Percentiles rank a stretch among this genome's conserved stretches.
These are phyloP conservation scores for Datura wrightii DNA, from an alignment of 257 asterid genomes.

Conservation along the genomic window DNA sequence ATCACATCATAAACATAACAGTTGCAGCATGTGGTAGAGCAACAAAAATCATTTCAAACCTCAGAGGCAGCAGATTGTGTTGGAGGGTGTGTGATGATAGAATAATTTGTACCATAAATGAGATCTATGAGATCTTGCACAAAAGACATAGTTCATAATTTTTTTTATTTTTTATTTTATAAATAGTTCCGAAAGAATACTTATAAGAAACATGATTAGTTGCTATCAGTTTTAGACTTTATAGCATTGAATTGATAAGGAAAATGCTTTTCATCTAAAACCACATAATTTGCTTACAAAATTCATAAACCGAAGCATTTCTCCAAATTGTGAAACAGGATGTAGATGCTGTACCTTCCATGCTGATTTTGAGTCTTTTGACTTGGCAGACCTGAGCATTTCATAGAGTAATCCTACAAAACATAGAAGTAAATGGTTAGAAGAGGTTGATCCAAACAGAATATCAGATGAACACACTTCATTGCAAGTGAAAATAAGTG, in stretches of 20 bases:
- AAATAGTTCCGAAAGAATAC: constrained; percentile 12
- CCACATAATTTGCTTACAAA: constrained; percentile 8
- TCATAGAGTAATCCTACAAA: constrained; percentile 82
- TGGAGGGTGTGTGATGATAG: background rate
- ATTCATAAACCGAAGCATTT: background rate
- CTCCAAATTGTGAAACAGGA: background rate
- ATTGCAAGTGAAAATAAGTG: background rate
- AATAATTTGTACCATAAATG: background rate
- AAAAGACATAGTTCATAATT: background rate
- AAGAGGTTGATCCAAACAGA: constrained; percentile 10
- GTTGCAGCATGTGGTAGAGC: constrained; percentile 10
- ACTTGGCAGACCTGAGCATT: constrained; percentile 94
- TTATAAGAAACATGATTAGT: background rate
- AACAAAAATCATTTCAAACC: background rate
- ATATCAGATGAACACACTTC: background rate
- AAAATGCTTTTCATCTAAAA: background rate
- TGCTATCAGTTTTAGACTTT: background rate
- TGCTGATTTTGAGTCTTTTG: constrained; percentile 87
- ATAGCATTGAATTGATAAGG: background rate
- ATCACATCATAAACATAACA: constrained; percentile 4
- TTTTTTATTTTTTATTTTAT: background rate
- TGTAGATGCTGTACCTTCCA: constrained; percentile 75
- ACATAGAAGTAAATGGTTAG: constrained; percentile 32
- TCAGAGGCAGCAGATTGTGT: constrained; percentile 1
- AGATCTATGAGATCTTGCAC: constrained; percentile 1